Evolutionary conservation across 148 eudicot genomes (phyloP).

Genomic region (Persicaria maculosa): DNA sequence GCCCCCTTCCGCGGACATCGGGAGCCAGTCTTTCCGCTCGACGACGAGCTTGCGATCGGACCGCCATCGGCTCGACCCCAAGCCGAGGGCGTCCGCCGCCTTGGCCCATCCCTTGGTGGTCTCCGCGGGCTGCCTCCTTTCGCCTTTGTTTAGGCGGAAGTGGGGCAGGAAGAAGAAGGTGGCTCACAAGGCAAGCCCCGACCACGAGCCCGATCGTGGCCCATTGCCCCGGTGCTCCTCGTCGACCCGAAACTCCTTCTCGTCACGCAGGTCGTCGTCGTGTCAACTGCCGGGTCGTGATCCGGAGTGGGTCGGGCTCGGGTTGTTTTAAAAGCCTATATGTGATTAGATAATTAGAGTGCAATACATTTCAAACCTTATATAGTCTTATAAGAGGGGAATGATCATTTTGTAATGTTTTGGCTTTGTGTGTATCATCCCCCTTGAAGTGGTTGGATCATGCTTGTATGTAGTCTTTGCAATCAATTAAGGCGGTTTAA

Average conservation of each 20-base stretch:
- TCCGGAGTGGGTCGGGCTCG: slow-evolving; percentile 1
- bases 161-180: slow-evolving; percentile 11
- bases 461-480: too few species aligned
- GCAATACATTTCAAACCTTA: slow-evolving; percentile 1
- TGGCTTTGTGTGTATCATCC: background rate
- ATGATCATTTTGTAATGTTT: background rate
- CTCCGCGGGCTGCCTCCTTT: slow-evolving; percentile 11
- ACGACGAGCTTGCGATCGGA: background rate
- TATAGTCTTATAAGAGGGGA: background rate
- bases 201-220: slow-evolving; percentile 8
- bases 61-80: background rate
- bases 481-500: too few species aligned
- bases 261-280: background rate
- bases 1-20: slow-evolving; percentile 13
- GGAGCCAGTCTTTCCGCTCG: slow-evolving; percentile 16
- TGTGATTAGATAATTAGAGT: background rate
- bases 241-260: background rate
- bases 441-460: background rate
- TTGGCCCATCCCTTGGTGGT: slow-evolving; percentile 11
- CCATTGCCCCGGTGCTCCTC: background rate
- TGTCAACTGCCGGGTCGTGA: background rate
- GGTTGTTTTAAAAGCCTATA: background rate
- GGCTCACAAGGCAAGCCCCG: slow-evolving; percentile 16
- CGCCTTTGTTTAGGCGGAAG: slow-evolving; percentile 17
- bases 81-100: slow-evolving; percentile 9